A percentile compares a stretch with the other conserved stretches of the same genome.
phyloP scores from a whole-genome alignment of 345 rosid genomes.

The Sonneratia alba region DNA sequence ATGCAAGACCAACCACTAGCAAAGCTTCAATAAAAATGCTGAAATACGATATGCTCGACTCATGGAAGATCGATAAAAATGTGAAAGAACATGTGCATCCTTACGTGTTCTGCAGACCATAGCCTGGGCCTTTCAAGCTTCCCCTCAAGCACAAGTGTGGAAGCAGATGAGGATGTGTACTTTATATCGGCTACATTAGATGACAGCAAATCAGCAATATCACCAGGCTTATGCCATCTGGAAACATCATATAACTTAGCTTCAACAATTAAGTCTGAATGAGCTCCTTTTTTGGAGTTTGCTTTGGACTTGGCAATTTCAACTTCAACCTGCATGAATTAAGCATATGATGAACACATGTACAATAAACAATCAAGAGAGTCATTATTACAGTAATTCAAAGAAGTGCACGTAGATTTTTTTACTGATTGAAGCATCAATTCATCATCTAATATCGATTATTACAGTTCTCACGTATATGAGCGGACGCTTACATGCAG shows the following conservation, averaged over 20 bases:
- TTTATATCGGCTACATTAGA: constrained; percentile 53
- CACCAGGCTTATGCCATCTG: constrained; percentile 45
- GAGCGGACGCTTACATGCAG: constrained; percentile 50
- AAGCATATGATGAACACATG: background rate
- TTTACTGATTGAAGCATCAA: background rate
- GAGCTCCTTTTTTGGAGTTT: constrained; percentile 37
- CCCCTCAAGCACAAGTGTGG: constrained; percentile 50
- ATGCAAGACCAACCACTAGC: background rate
- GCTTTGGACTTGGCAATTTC: constrained; percentile 54
- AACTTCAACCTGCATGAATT: constrained; percentile 68
- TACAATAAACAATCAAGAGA: background rate
- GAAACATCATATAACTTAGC: constrained; percentile 69
- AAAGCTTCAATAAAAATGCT: background rate
- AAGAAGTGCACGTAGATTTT: background rate
- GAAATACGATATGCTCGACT: background rate
- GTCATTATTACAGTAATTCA: background rate
- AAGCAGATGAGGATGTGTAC: constrained; percentile 31
- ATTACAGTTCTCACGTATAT: background rate
- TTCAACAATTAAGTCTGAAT: constrained; percentile 53
- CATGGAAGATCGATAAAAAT: background rate
- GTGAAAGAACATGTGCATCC: constrained; percentile 14
- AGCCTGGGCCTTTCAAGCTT: constrained; percentile 71
- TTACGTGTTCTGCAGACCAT: constrained; percentile 94
- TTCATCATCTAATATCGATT: background rate
- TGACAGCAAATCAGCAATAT: constrained; percentile 36